A percentile compares a stretch with the other conserved stretches of the same genome.
Conservation (phyloP, 176 grass and related monocot species). For the Musa troglodytarum region DNA sequence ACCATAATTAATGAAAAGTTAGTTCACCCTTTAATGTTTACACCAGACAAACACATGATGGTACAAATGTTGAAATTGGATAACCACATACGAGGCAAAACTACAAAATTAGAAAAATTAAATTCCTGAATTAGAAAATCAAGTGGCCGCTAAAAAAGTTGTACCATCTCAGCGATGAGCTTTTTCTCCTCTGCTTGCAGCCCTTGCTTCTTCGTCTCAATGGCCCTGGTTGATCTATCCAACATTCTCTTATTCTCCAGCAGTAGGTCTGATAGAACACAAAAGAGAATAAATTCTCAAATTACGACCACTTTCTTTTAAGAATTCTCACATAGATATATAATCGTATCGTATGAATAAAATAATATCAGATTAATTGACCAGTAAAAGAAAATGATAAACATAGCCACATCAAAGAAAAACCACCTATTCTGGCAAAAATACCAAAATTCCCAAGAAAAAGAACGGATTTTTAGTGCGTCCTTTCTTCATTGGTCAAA, state of each 20-base stretch:
- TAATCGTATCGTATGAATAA: too few relatives aligned
- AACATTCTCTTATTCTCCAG: conserved; percentile 78
- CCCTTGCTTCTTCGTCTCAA: conserved; percentile 74
- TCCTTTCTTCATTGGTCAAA: background rate
- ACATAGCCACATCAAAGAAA: background rate
- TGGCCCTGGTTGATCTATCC: conserved; percentile 61
- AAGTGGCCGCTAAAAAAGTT: background rate
- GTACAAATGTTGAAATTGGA: background rate
- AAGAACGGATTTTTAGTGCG: background rate
- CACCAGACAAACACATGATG: background rate
- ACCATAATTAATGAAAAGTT: too few relatives aligned
- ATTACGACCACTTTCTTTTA: background rate
- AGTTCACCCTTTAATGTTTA: too few relatives aligned
- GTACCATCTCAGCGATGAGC: conserved; percentile 68
- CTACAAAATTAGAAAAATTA: too few relatives aligned
- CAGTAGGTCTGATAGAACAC: conserved; percentile 46
- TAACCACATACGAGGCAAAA: background rate
- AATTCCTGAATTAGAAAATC: background rate
- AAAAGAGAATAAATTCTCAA: conserved; percentile 2
- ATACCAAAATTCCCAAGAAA: background rate
- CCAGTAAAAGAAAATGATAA: background rate
- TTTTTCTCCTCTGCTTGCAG: conserved; percentile 70
- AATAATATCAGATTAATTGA: background rate
- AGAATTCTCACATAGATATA: background rate
- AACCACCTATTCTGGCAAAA: background rate